These are phyloP conservation scores for Cystobasidium tubakii DNA, from an alignment of 768 basidiomycete genomes.

Conservation along the genomic window DNA sequence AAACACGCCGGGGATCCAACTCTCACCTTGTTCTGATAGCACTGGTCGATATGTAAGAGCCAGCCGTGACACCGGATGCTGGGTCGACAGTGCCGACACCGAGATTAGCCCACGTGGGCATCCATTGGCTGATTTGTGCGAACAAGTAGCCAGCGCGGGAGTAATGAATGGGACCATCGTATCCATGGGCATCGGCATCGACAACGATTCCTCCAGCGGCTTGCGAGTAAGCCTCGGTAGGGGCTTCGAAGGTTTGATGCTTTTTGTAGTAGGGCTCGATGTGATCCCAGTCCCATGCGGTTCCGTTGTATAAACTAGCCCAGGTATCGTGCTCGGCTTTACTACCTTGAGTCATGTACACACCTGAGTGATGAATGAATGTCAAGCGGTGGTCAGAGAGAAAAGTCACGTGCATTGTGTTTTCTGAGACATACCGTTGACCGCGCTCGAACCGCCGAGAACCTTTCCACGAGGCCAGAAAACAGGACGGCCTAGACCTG, in stretches of 20 bases:
- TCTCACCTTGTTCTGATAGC: constrained; percentile 48
- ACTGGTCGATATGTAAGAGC: constrained; percentile 48
- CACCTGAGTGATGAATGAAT: background rate
- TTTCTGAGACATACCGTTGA: constrained; percentile 42
- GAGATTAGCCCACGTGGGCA: constrained; percentile 42
- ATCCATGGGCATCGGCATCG: constrained; percentile 48
- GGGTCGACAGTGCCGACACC: constrained; percentile 41
- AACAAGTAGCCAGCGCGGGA: constrained; percentile 41
- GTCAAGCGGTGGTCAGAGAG: background rate
- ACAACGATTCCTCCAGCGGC: constrained; percentile 46
- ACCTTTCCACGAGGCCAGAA: constrained; percentile 47
- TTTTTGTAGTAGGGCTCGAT: constrained; percentile 40
- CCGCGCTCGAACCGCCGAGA: constrained; percentile 45
- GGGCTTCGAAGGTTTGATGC: constrained; percentile 51
- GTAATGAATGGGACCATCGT: constrained; percentile 45
- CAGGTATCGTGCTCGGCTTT: constrained; percentile 46
- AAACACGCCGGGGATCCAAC: background rate
- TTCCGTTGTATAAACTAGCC: constrained; percentile 38
- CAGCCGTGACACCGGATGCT: constrained; percentile 41
- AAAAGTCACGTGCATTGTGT: background rate
- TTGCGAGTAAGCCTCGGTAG: constrained; percentile 44
- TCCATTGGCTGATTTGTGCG: constrained; percentile 42
- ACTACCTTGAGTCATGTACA: constrained; percentile 42
- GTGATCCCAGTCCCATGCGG: constrained; percentile 45
- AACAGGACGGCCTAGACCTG: constrained; percentile 39